Evolutionary conservation across 2,329 filamentous ascomycete species (phyloP).

Genomic region (Diaporthe sp.): DNA sequence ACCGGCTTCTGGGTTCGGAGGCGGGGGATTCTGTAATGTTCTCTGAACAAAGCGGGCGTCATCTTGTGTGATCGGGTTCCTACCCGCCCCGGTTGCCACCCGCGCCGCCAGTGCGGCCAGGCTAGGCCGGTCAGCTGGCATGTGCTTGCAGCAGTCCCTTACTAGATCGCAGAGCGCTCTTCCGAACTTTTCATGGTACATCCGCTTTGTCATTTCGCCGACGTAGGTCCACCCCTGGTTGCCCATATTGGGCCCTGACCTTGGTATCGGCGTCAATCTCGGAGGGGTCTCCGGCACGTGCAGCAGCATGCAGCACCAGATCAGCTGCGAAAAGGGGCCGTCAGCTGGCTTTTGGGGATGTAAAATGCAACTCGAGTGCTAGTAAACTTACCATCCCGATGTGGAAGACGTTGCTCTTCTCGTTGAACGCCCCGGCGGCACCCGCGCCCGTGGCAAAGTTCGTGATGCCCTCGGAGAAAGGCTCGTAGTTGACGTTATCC

Average conservation of each 20-base stretch:
- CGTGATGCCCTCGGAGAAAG: slow-evolving; percentile 30
- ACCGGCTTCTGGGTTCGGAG: too few relatives aligned
- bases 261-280: background rate
- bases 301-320: background rate
- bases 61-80: background rate
- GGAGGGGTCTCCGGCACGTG: background rate
- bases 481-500: slow-evolving; percentile 35
- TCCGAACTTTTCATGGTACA: background rate
- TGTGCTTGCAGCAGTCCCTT: slow-evolving; percentile 5
- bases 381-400: background rate
- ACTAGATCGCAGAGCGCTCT: slow-evolving; percentile 11
- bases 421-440: background rate
- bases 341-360: background rate
- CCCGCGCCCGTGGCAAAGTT: background rate
- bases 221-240: slow-evolving; percentile 27
- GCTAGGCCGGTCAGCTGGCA: slow-evolving; percentile 9
- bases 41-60: too few relatives aligned
- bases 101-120: background rate
- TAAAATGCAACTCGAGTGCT: background rate
- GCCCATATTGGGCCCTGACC: background rate
- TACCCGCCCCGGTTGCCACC: background rate
- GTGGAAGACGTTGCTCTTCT: slow-evolving; percentile 31
- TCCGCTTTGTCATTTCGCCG: background rate
- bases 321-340: background rate
- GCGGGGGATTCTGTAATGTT: too few relatives aligned